phyloP scores from a whole-genome alignment of 2,329 filamentous ascomycete genomes.

The Cladosporium sphaerospermum region DNA sequence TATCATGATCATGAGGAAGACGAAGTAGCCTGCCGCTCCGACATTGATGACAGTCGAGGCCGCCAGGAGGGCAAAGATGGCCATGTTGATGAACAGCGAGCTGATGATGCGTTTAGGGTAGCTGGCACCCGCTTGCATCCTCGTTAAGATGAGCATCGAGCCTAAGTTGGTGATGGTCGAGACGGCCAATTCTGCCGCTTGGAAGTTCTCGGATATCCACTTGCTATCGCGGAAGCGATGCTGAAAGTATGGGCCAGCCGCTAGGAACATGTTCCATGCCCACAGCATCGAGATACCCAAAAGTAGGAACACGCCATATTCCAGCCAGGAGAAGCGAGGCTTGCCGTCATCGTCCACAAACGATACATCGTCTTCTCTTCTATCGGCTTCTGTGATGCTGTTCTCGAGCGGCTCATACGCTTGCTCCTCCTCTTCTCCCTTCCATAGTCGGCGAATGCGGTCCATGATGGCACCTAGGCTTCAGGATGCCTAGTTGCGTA shows the following conservation, averaged over 20 bases:
- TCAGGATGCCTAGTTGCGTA: background rate
- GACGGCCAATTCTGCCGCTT: constrained; percentile 80
- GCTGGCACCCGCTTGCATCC: constrained; percentile 72
- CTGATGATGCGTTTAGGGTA: constrained; percentile 81
- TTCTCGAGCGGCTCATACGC: constrained; percentile 26
- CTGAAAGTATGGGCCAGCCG: constrained; percentile 89
- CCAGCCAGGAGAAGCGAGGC: constrained; percentile 68
- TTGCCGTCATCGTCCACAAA: constrained; percentile 4
- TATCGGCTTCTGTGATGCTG: constrained; percentile 17
- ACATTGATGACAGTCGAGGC: constrained; percentile 64
- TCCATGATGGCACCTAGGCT: constrained; percentile 13
- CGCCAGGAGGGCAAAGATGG: constrained; percentile 70
- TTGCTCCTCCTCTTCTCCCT: constrained; percentile 25
- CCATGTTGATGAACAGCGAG: constrained; percentile 70
- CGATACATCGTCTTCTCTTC: constrained; percentile 11
- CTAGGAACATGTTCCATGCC: constrained; percentile 99
- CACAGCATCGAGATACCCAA: constrained; percentile 92
- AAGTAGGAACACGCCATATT: constrained; percentile 79
- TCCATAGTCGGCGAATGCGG: constrained; percentile 24
- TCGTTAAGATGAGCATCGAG: constrained; percentile 69
- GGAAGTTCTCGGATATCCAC: constrained; percentile 75
- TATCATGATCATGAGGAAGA: constrained; percentile 76
- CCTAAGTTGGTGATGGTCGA: constrained; percentile 77
- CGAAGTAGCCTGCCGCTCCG: constrained; percentile 63
- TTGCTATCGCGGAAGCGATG: constrained; percentile 65